Percentiles rank a stretch among this genome's conserved stretches.
These are phyloP conservation scores for Leptographium procerum DNA, from an alignment of 2,329 filamentous ascomycete genomes.

Conservation along the genomic window DNA sequence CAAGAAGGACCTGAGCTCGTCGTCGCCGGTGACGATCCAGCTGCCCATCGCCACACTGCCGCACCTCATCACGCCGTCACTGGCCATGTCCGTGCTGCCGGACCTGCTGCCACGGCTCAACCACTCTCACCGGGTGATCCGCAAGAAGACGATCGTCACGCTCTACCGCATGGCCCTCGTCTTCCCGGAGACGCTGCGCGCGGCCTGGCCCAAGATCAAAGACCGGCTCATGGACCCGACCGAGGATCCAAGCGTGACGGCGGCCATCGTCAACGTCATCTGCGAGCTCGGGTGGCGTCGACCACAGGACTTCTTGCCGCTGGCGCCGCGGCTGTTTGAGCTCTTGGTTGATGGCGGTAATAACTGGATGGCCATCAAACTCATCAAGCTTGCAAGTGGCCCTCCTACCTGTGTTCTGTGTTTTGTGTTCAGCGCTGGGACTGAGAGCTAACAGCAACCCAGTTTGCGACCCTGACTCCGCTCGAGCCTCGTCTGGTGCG, in stretches of 20 bases:
- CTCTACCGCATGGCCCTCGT: conserved; percentile 87
- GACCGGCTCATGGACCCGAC: conserved; percentile 81
- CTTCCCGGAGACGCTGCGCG: conserved; percentile 86
- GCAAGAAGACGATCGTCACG: conserved; percentile 94
- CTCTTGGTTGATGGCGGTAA: conserved; percentile 84
- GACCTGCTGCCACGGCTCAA: conserved; percentile 78
- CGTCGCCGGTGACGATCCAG: conserved; percentile 65
- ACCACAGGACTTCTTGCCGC: conserved; percentile 83
- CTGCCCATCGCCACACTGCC: conserved; percentile 85
- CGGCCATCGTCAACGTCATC: conserved; percentile 91
- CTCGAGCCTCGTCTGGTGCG: conserved; percentile 83
- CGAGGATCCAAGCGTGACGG: conserved; percentile 87
- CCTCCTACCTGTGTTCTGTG: neutral
- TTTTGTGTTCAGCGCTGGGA: neutral
- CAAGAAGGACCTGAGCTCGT: conserved; percentile 80
- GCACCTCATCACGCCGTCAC: conserved; percentile 83
- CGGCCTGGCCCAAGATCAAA: conserved; percentile 96
- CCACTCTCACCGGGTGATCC: conserved; percentile 73
- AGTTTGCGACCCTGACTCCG: conserved; percentile 92
- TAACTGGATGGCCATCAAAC: conserved; percentile 99
- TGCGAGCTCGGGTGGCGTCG: conserved; percentile 92
- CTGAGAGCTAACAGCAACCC: neutral
- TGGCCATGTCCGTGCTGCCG: conserved; percentile 78
- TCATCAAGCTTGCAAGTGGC: conserved; percentile 75
- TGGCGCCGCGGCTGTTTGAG: conserved; percentile 86